Conservation (phyloP, 768 basidiomycete species). For the Podaxis pistillaris region DNA sequence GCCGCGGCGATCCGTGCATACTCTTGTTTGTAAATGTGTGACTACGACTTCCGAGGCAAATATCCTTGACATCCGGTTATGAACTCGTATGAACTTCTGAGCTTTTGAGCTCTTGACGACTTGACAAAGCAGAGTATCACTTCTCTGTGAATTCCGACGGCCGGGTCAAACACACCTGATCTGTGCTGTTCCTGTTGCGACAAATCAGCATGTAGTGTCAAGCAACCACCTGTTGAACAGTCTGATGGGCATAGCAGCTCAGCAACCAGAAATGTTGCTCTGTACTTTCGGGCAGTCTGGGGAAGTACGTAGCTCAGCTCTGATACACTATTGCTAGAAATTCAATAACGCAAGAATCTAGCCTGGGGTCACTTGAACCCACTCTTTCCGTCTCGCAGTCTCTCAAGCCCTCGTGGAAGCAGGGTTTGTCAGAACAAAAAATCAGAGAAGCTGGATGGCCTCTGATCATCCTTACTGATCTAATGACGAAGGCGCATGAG, state of each 20-base stretch:
- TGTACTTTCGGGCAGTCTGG: background rate
- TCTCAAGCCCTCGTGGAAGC: background rate
- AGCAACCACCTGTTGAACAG: constrained; percentile 1
- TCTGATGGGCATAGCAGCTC: constrained; percentile 5
- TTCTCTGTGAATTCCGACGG: background rate
- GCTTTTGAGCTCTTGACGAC: no score
- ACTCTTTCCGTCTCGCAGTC: background rate
- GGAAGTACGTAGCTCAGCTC: background rate
- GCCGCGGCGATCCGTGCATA: background rate
- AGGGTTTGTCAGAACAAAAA: background rate
- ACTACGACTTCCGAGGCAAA: background rate
- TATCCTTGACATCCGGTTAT: no score
- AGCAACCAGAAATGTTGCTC: background rate
- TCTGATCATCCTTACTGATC: constrained; percentile 10
- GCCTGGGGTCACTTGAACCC: background rate
- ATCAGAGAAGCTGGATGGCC: background rate
- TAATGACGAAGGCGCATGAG: background rate
- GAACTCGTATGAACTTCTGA: no score
- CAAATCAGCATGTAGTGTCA: constrained; percentile 7
- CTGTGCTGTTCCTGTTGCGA: background rate
- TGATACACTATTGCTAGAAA: background rate
- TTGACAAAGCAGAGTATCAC: no score
- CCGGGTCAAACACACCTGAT: background rate
- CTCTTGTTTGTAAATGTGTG: background rate
- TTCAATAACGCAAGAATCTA: background rate